A percentile compares a stretch with the other conserved stretches of the same genome.
Evolutionary conservation across 805 yeast genomes (phyloP).

Genomic region (Myxozyma udenii): DNA sequence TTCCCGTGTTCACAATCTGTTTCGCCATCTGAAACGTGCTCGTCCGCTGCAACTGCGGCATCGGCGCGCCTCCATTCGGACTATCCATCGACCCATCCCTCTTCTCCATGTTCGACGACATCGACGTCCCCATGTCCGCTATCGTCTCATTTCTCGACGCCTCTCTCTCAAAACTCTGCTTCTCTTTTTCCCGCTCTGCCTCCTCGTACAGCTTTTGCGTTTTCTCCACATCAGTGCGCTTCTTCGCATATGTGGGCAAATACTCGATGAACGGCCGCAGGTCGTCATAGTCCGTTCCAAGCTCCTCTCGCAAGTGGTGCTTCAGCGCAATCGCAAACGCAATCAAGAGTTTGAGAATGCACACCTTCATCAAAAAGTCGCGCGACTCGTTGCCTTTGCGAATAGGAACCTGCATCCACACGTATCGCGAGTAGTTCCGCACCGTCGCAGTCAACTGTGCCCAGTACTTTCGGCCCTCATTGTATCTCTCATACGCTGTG

Average conservation of each 20-base stretch:
- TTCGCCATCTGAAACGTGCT: neutral
- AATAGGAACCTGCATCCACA: conserved; percentile 25
- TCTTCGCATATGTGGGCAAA: conserved; percentile 26
- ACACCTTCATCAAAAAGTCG: conserved; percentile 15
- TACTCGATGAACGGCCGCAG: conserved; percentile 24
- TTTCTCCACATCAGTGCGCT: conserved; percentile 11
- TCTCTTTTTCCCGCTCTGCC: neutral
- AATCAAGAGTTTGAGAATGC: conserved; percentile 16
- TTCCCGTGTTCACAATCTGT: no score
- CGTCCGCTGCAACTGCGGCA: neutral
- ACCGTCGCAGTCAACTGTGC: conserved; percentile 16
- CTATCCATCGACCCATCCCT: neutral
- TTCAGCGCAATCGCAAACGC: conserved; percentile 27
- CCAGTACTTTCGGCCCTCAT: conserved; percentile 29
- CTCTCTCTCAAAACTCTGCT: neutral
- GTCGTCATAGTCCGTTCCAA: conserved; percentile 29
- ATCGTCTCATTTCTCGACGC: neutral
- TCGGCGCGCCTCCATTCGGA: neutral
- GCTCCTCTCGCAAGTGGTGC: conserved; percentile 30
- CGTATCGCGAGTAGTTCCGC: conserved; percentile 20
- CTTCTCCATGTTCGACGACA: no score
- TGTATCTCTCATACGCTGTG: conserved; percentile 29
- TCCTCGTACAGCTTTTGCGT: conserved; percentile 2
- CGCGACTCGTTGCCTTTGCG: conserved; percentile 21
- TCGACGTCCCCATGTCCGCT: neutral